These are phyloP conservation scores for Xylaria bambusicola DNA, from an alignment of 495 filamentous ascomycete species.

Conservation along the genomic window DNA sequence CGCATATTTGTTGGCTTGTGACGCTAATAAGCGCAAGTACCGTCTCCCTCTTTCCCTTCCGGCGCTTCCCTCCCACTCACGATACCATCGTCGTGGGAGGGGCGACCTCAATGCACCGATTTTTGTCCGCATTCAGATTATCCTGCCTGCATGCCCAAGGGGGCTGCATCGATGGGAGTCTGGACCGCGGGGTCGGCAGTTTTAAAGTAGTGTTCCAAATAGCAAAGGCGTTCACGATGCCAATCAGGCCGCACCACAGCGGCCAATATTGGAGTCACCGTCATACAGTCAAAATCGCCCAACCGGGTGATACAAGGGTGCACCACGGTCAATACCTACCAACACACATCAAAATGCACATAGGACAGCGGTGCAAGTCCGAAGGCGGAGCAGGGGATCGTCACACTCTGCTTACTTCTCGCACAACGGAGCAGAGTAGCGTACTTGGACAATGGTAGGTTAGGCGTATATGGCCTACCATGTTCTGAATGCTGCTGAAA, in stretches of 20 bases:
- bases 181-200: conserved; percentile 26
- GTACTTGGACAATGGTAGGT: no score
- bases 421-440: no score
- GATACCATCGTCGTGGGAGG: neutral
- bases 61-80: neutral
- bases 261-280: conserved; percentile 6
- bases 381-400: conserved; percentile 14
- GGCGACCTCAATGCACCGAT: neutral
- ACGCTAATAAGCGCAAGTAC: neutral
- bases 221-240: conserved; percentile 21
- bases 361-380: conserved; percentile 2
- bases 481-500: no score
- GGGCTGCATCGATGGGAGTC: conserved; percentile 31
- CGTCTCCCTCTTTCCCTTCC: neutral
- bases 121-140: conserved; percentile 15
- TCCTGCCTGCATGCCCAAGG: conserved; percentile 24
- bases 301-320: conserved; percentile 11
- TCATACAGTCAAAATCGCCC: conserved; percentile 7
- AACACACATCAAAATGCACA: neutral
- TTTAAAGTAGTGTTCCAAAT: conserved; percentile 20
- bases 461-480: no score
- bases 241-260: conserved; percentile 25
- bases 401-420: neutral
- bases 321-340: neutral
- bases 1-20: neutral